Evolutionary conservation across 306 rosid species (phyloP), one percentile per base, ranked within the genome.

Genomic region (Glycyrrhiza uralensis): DNA sequence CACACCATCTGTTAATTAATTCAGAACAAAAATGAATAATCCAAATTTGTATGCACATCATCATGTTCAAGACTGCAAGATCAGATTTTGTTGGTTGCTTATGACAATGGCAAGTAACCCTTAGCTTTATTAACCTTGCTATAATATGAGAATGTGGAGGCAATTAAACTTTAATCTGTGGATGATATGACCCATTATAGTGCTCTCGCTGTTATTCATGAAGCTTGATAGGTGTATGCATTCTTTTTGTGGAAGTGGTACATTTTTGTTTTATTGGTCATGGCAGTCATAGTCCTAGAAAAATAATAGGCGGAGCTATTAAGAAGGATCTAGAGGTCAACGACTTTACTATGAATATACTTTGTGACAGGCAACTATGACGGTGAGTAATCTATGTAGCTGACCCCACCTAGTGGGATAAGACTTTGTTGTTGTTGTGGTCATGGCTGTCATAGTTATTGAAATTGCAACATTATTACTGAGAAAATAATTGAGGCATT

Each of bases 41-140:
- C 29, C 1, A 44, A 18, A 47, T 35, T 8, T 18, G 11, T 63
- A 62, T 59, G 47, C 72, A 49, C 68, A 66, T 72, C n/a, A 71
- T 71, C 10, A 18, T 64, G 81, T 45, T 45, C 4, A 60, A 30
- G 32, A 55, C 54, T 28, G 42, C n/a, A 23, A 30, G 11, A 36
- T 66, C 23, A 24, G 39, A 58, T 76, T 33, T 51, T 47, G 18
- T 13, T 59, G 29, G 30, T 10, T 39, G 39, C 18, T 28, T 23
- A 14, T 64, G 80, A 76, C 24, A 76, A 66, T 46, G 30, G 46
- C 63, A 66, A 35, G 72, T 58, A 69, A 60, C 55, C 54, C 67
- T 52, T 41, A 6, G 1, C 30, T 30, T 56, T 58, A 66, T 14
- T 45, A 56, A 33, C 39, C 64, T 57, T 36, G 7, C 19, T 59